phyloP scores from a whole-genome alignment of 139 green algal species.

The Tetraselmis striata region DNA sequence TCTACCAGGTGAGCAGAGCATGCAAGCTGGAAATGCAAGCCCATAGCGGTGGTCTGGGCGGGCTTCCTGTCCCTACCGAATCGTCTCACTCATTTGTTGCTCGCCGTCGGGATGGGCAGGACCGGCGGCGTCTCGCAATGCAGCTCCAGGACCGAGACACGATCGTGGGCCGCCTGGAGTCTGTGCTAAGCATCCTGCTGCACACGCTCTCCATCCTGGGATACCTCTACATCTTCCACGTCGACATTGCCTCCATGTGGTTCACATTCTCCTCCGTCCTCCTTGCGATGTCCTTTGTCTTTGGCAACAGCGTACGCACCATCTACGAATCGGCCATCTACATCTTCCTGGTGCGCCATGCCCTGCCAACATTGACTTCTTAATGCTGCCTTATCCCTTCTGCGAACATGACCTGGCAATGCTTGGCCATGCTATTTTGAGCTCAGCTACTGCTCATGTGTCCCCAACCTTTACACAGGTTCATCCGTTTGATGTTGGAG shows the following conservation, averaged over 20 bases:
- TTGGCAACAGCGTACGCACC: slow-evolving; percentile 44
- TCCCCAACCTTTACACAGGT: too few relatives aligned
- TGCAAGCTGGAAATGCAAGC: too few relatives aligned
- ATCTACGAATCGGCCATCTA: slow-evolving; percentile 39
- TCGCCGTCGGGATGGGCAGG: too few relatives aligned
- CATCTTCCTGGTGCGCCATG: background rate
- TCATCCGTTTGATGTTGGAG: background rate
- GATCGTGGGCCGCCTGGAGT: slow-evolving; percentile 64
- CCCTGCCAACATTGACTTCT: too few relatives aligned
- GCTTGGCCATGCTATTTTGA: too few relatives aligned
- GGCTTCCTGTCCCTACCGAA: background rate
- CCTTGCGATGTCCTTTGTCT: slow-evolving; percentile 50
- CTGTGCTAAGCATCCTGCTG: slow-evolving; percentile 41
- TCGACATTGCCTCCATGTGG: slow-evolving; percentile 39
- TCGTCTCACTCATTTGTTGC: background rate
- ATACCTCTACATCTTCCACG: slow-evolving; percentile 58
- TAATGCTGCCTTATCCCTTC: too few relatives aligned
- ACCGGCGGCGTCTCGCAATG: slow-evolving; percentile 62
- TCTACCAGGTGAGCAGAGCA: slow-evolving; percentile 26
- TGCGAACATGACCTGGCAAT: too few relatives aligned
- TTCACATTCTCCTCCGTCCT: slow-evolving; percentile 32
- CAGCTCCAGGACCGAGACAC: slow-evolving; percentile 65
- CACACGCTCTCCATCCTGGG: slow-evolving; percentile 40
- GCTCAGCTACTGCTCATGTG: too few relatives aligned
- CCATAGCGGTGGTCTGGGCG: too few relatives aligned